Base-by-base conservation (phyloP, 2,329 filamentous ascomycete species). In the Paraphaeosphaeria minitans region DNA sequence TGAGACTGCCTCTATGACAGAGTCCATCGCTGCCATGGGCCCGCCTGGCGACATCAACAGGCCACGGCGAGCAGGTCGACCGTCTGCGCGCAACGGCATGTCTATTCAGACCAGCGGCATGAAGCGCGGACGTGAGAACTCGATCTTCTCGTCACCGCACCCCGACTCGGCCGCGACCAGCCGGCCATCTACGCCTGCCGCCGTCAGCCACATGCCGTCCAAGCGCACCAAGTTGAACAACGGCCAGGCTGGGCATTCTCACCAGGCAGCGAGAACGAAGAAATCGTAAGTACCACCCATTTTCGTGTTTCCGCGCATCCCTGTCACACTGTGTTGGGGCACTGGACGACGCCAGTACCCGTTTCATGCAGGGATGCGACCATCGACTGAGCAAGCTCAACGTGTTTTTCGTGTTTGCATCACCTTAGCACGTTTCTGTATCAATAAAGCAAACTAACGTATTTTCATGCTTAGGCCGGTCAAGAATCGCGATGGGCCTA, bases 401-500 rank as follows among this genome's bases (percentile, higher is more conserved):
- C 71, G 70, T 71, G 70, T 65, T 69, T 63, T 60, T 68, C 64
- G 66, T 68, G 68, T 71, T 70, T 66, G 65, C 64, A 62, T 62
- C 55, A 65, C 55, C 55, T 59, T 57, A 55, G 42, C 46, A 43
- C 52, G 62, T 61, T 56, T 58, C 55, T 55, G 60, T 65, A 24
- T 39, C 65, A 61, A 67, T 65, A 66, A 65, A 67, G 63, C 61
- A 68, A 66, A 65, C 72, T 75, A 72, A 73, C 60, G 29, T 66
- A 51, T 55, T 70, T 65, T 54, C 64, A 71, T 67, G 64, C 59
- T 62, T 73, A 93, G 90, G 66, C 90, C 90, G 46, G 84, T 89
- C 76, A 93, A 93, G 81, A 92, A 90, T 80, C 89, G 89, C 76
- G 83, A 83, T 61, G 85, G 87, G 66, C 85, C 86, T 64, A 85